Conservation (phyloP, 345 rosid species). For the Corymbia maculata region DNA sequence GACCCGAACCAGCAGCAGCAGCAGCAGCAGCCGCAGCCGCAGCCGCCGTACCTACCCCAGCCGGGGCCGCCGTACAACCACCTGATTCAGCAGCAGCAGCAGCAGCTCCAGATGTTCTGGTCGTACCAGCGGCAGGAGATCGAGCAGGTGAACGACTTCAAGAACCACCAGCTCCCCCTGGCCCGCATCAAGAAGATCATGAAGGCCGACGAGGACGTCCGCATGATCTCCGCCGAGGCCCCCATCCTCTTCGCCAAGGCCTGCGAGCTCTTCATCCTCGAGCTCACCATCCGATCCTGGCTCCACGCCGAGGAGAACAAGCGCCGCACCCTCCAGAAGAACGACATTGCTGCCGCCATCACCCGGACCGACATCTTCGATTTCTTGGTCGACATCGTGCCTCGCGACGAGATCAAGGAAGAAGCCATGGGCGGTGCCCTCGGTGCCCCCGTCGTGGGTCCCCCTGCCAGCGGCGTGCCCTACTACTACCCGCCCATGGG, state of each 20-base stretch:
- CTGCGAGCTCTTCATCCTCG: conserved; percentile 91
- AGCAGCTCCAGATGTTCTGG: conserved; percentile 92
- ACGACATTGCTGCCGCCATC: conserved; percentile 90
- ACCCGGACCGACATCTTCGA: conserved; percentile 89
- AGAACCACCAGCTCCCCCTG: conserved; percentile 93
- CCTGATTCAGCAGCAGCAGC: conserved; percentile 87
- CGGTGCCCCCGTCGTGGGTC: conserved; percentile 9
- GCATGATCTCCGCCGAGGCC: conserved; percentile 97
- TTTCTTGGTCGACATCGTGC: conserved; percentile 83
- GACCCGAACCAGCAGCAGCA: conserved; percentile 28
- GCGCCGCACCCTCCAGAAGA: conserved; percentile 89
- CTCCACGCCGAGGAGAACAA: conserved; percentile 95
- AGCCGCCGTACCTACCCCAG: conserved; percentile 34
- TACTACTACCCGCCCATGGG: conserved; percentile 86
- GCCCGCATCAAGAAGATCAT: conserved; percentile 95
- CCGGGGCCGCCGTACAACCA: conserved; percentile 56
- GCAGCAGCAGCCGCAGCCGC: conserved; percentile 40
- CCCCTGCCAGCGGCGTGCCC: conserved; percentile 76
- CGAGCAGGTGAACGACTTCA: conserved; percentile 89
- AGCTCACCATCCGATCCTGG: conserved; percentile 94
- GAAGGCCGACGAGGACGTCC: conserved; percentile 98
- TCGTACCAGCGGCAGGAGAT: conserved; percentile 80
- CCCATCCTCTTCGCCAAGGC: conserved; percentile 91
- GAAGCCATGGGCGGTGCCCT: conserved; percentile 18
- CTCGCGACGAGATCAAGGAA: conserved; percentile 85